Base-by-base conservation (phyloP, 2,329 filamentous ascomycete genomes). In the Aspergillus japonicus region DNA sequence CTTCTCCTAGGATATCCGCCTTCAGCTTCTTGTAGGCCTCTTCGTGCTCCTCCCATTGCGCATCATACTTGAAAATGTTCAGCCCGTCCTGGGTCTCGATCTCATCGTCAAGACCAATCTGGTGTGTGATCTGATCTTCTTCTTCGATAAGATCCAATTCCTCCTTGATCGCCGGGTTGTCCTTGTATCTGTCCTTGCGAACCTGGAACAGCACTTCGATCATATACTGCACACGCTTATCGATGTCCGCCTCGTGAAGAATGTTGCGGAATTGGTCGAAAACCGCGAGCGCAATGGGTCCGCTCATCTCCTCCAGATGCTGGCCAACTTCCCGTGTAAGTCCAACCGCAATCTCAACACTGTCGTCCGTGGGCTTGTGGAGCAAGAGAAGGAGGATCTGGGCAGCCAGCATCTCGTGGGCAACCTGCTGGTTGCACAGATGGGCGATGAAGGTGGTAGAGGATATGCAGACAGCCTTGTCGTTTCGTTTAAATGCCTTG, bases 141-240 rank as follows among this genome's bases (percentile, higher is more conserved):
- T 99, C 95, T 77, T 98, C 94, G 8, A 99, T 91, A 50, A 99
- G 77, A 76, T 99, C 95, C 59, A 99, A 81, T 74, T 99, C 95
- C 72, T 97, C 93, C 75, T 88, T 93, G 68, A 98, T 82, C 0
- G 92, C 89, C 19, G 89, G 92, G 69, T 98, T 92, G 70, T 98
- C 92, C 80, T 96, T 96, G 82, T 96, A 99, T 69, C 90, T 90
- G 78, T 98, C 94, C 77, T 97, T 96, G 64, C 95, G 87, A 58
- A 97, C 89, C 78, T 99, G 93, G 75, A 99, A 99, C 48, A 99
- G 80, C 5, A 98, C 95, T 75, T 99, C 95, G 59, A 99, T 94
- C 91, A 96, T 96, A 78, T 98, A 99, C 78, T 99, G 95, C n/a
- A 94, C 93, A 65, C 95, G 86, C 82, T 96, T 97, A 73, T 98